phyloP scores from a whole-genome alignment of 2,329 filamentous ascomycete species.

The Colletotrichum sp. region DNA sequence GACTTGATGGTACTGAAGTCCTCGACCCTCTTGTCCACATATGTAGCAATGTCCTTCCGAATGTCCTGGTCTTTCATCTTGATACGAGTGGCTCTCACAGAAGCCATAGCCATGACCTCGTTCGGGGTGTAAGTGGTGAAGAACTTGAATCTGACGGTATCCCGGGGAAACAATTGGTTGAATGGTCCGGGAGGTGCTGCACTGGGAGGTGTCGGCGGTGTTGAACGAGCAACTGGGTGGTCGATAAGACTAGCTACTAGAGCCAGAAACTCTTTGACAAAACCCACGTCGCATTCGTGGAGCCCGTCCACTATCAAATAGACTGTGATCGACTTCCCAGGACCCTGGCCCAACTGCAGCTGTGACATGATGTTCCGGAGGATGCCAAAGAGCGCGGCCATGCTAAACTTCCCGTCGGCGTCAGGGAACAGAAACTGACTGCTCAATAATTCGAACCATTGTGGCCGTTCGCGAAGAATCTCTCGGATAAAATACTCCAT shows the following conservation, averaged over 20 bases:
- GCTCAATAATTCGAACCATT: conserved; percentile 22
- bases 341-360: not conserved
- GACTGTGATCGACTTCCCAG: conserved; percentile 3
- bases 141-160: conserved; percentile 13
- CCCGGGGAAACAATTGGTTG: not conserved
- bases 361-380: conserved; percentile 16
- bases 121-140: conserved; percentile 7
- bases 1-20: not conserved
- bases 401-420: not conserved
- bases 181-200: not conserved
- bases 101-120: not conserved
- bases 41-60: conserved; percentile 9
- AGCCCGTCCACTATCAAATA: conserved; percentile 28
- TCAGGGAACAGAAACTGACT: conserved; percentile 8
- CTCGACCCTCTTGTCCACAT: conserved; percentile 19
- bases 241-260: not conserved
- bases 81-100: not conserved
- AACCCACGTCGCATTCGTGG: conserved; percentile 19
- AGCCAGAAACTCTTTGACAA: conserved; percentile 1
- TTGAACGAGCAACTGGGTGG: not conserved
- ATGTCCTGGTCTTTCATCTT: conserved; percentile 14
- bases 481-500: conserved; percentile 26
- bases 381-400: conserved; percentile 23
- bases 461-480: conserved; percentile 14
- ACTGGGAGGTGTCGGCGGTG: not conserved